Base-by-base conservation (phyloP, 2,329 filamentous ascomycete genomes). In the Leptographium lundbergii region DNA sequence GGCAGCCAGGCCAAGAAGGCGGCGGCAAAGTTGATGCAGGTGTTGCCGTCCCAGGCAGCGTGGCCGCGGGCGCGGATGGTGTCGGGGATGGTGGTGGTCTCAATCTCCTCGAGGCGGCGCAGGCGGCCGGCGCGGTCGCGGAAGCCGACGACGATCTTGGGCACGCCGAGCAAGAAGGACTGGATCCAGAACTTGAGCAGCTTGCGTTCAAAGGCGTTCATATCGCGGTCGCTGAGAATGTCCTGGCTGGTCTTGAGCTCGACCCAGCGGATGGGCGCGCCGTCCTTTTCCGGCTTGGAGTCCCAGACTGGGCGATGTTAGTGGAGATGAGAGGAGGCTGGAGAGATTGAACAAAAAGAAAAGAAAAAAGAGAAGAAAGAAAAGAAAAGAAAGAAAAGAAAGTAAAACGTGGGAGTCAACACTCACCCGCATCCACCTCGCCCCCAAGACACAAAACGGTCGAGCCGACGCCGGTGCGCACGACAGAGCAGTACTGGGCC, bases 141-240 rank as follows among this genome's bases (percentile, higher is more conserved):
- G 70, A 94, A 96, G 0, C 94, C 94, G 34, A 99, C 88, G 53
- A 96, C 84, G 64, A 99, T 89, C 65, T 86, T 94, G 0, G 91
- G 90, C 1, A 97, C 91, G 48, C 92, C 92, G 2, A 99, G 84
- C 2, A 99, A 78, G 68, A 96, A 99, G 0, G 89, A 95, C 71
- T 97, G 94, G 17, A 92, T 89, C 94, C 94, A 99, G 73, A 92
- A 96, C 68, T 95, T 95, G 72, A 95, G 81, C 58, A 97, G 79
- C 70, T 97, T 97, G 55, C 88, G 82, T 72, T 96, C 89, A 69
- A 92, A 96, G 63, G 84, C 87, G 24, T 86, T 72, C 67, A 84
- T 78, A 66, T 94, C 88, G 54, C 82, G 79, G 1, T 85, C 79
- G 61, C 81, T 81, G 57, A 77, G 77, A 56, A 92, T 85, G 63